These are phyloP conservation scores for Trichomonas vaginalis DNA, from an alignment of 208 protist species.

Conservation along the genomic window DNA sequence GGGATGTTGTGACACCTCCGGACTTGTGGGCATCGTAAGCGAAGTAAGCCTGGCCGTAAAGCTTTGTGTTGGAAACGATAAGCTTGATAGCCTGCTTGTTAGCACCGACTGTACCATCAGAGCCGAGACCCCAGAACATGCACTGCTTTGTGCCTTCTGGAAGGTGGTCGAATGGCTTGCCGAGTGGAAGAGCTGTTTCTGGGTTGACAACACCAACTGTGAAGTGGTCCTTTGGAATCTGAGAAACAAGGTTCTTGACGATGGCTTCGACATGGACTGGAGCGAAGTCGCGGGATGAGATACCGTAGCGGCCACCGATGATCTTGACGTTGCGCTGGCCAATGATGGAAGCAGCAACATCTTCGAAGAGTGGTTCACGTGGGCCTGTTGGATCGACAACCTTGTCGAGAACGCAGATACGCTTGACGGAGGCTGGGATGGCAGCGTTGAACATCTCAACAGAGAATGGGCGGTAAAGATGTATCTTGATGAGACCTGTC, in stretches of 20 bases:
- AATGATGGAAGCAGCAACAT: background rate
- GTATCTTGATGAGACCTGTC: too few relatives aligned
- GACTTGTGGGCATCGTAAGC: conserved; percentile 15
- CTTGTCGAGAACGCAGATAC: conserved; percentile 47
- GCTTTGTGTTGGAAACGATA: conserved; percentile 46
- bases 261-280: too few relatives aligned
- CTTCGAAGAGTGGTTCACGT: background rate
- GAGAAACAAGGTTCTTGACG: conserved; percentile 44
- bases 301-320: conserved; percentile 49
- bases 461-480: conserved; percentile 49
- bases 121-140: conserved; percentile 30
- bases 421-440: conserved; percentile 37
- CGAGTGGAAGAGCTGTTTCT: conserved; percentile 39
- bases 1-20: conserved; percentile 32
- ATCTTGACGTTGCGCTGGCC: conserved; percentile 21
- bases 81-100: conserved; percentile 57
- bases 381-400: background rate
- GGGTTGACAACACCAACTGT: conserved; percentile 52
- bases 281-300: too few relatives aligned
- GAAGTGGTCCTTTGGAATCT: conserved; percentile 44
- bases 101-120: conserved; percentile 55
- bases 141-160: background rate
- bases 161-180: background rate
- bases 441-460: background rate
- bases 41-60: conserved; percentile 38